Percentiles rank a stretch among this genome's conserved stretches.
These are phyloP conservation scores for Penicillium macrosclerotiorum DNA, from an alignment of 495 filamentous ascomycete genomes.

Conservation along the genomic window DNA sequence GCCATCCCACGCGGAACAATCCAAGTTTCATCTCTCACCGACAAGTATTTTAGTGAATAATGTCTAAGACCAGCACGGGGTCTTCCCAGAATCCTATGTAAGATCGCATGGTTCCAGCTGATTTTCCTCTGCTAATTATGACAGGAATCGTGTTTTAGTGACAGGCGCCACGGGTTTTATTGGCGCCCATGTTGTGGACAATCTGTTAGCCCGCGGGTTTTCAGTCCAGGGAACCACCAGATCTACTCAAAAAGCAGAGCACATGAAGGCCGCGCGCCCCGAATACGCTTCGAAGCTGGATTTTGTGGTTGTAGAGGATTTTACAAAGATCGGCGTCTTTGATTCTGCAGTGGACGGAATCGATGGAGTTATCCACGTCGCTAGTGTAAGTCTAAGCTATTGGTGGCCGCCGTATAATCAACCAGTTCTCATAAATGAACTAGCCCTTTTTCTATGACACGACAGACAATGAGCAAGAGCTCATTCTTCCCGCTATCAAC, in stretches of 20 bases:
- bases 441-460: conserved; percentile 28
- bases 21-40: not conserved
- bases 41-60: no score
- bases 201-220: conserved; percentile 29
- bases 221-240: conserved; percentile 39
- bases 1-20: not conserved
- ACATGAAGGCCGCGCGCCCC: conserved; percentile 29
- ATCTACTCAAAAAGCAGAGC: conserved; percentile 26
- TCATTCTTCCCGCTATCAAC: conserved; percentile 71
- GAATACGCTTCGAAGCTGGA: conserved; percentile 30
- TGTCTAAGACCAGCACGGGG: not conserved
- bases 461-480: conserved; percentile 62
- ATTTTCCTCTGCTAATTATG: no score
- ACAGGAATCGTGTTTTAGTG: conserved; percentile 34
- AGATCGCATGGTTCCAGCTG: no score
- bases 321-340: conserved; percentile 33
- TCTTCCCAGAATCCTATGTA: conserved; percentile 4
- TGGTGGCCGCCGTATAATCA: no score
- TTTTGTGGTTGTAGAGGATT: conserved; percentile 39
- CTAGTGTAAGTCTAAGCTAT: conserved; percentile 37
- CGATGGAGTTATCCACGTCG: conserved; percentile 40
- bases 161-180: conserved; percentile 44
- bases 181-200: conserved; percentile 40
- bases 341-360: conserved; percentile 34
- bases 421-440: not conserved